Evolutionary conservation across 2,329 filamentous ascomycete genomes (phyloP), one percentile per base, ranked within the genome.

Genomic region (Zymoseptoria passerinii): DNA sequence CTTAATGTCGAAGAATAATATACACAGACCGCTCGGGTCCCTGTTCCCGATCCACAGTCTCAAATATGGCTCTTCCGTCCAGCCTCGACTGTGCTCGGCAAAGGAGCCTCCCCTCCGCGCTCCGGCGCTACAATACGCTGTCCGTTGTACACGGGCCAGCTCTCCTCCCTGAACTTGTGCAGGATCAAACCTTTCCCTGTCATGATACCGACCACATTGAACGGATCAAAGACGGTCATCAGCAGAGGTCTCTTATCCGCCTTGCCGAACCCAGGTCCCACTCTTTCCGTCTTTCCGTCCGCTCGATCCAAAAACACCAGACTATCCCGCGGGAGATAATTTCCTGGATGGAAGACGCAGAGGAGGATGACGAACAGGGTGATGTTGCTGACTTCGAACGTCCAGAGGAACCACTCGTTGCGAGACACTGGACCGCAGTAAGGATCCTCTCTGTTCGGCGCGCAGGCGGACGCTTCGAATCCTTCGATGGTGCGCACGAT

Each of bases 401-500:
- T 70, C 76, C 78, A 83, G 60, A 82, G 80, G 62, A 77, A 80
- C 65, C 75, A 75, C 57, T 83, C 80, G 53, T 79, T 74, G 49
- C 72, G 72, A 55, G 75, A 67, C 58, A 73, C 61, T 65, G 66
- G 62, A 53, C 71, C 70, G 58, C 72, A 67, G 67, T 74, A 72
- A 18, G 51, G 54, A 23, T 59, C 53, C 16, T 52, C 50, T 2
- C 52, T 4, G 19, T 58, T 61, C 9, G 60, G 58, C 44, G 57
- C 53, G 49, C 65, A 67, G n/a, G 53, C 53, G 9, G 58, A 58
- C 4, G 58, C 63, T 53, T 68, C 62, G 51, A 77, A 74, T 55
- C 78, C 80, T 58, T 83, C 78, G 19, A 81, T 77, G 0, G 79
- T 76, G 4, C 81, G 79, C 59, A 78, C 82, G 55, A 81, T 77